Percentiles rank a stretch among this genome's conserved stretches.
phyloP scores from a whole-genome alignment of 495 filamentous ascomycete species.

The Aspergillus bridgeri region DNA sequence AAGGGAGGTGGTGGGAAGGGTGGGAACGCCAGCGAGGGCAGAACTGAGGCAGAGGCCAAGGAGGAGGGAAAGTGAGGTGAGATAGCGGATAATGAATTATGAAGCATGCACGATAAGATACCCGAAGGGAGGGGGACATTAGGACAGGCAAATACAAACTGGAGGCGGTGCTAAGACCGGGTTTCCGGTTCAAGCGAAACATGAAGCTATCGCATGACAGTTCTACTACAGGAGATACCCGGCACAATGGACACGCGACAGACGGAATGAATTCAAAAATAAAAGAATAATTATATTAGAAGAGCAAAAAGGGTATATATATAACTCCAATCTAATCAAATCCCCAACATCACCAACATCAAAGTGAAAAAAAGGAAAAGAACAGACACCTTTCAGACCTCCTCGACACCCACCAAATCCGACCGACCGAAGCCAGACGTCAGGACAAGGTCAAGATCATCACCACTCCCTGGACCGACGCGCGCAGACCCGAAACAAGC shows the following conservation, averaged over 20 bases:
- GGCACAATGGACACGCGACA: no score
- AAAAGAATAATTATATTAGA: background rate
- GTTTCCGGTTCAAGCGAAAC: no score
- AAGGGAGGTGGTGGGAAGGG: slow-evolving; percentile 29
- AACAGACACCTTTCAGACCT: slow-evolving; percentile 62
- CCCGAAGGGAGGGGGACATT: no score
- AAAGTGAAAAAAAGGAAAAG: slow-evolving; percentile 23
- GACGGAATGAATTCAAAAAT: no score
- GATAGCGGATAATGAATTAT: background rate
- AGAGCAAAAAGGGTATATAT: no score
- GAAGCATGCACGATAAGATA: background rate
- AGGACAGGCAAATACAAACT: no score
- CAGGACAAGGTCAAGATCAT: slow-evolving; percentile 67
- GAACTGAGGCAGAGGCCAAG: background rate
- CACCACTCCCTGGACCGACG: slow-evolving; percentile 59
- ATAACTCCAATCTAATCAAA: no score
- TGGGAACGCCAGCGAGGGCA: background rate
- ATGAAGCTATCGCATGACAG: no score
- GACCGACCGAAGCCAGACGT: slow-evolving; percentile 61
- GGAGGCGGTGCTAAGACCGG: no score
- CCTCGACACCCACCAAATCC: slow-evolving; percentile 64
- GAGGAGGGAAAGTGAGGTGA: background rate
- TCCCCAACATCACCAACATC: slow-evolving; percentile 23
- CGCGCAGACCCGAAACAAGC: slow-evolving; percentile 22
- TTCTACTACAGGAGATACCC: no score